Conservation (phyloP, 108 stramenopile genomes). For the Fragilariopsis cylindrus region DNA sequence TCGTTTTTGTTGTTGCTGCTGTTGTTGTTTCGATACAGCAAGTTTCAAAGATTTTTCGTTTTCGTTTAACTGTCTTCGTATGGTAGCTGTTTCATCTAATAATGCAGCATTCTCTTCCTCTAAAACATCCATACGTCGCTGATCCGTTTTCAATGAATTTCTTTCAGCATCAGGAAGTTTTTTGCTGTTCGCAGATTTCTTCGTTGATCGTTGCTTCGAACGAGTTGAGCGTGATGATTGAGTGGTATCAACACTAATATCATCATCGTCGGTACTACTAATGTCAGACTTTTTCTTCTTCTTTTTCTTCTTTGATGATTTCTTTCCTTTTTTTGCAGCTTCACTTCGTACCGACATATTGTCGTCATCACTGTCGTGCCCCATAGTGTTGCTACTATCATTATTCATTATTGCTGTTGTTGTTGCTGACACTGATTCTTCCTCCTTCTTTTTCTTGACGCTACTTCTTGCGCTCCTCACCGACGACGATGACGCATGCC, state of each 20-base stretch:
- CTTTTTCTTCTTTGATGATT: slow-evolving; percentile 13
- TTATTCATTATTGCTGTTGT: too few relatives aligned
- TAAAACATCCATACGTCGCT: slow-evolving; percentile 9
- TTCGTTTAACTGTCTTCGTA: slow-evolving; percentile 26
- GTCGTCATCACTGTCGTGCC: neutral
- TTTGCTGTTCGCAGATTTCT: neutral
- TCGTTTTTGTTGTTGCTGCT: neutral
- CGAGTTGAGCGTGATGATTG: neutral
- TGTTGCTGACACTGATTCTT: too few relatives aligned
- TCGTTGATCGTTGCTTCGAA: neutral
- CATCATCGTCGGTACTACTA: slow-evolving; percentile 4
- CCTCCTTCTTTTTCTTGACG: too few relatives aligned
- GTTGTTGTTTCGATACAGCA: neutral
- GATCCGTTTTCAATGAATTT: neutral
- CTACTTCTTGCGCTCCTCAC: too few relatives aligned
- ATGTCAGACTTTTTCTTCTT: slow-evolving; percentile 22
- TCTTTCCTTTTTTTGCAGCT: neutral
- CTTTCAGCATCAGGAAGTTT: neutral
- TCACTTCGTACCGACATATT: slow-evolving; percentile 7
- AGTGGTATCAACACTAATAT: slow-evolving; percentile 7
- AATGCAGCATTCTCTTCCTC: slow-evolving; percentile 29
- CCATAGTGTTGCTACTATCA: too few relatives aligned
- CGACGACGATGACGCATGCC: slow-evolving; percentile 38
- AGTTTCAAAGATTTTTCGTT: neutral
- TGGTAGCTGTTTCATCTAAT: slow-evolving; percentile 23